phyloP scores from a whole-genome alignment of 2,329 filamentous ascomycete species.

The Bipolaris sorokiniana region DNA sequence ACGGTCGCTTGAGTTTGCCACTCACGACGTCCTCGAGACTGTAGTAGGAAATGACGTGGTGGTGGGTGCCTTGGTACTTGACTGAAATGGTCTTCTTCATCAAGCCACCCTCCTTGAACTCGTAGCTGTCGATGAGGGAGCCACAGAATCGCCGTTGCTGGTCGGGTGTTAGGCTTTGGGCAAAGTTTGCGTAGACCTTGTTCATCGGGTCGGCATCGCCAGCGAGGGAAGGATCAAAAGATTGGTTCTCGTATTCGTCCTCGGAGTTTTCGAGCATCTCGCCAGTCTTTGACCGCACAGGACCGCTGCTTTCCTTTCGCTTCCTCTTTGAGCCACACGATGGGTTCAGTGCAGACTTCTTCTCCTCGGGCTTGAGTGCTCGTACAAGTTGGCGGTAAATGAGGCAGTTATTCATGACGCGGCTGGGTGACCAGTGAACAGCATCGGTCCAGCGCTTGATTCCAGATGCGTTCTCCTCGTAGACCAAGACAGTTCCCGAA shows the following conservation, averaged over 20 bases:
- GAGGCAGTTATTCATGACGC: constrained; percentile 83
- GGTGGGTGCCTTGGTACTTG: constrained; percentile 72
- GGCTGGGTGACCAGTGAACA: constrained; percentile 86
- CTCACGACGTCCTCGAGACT: constrained; percentile 74
- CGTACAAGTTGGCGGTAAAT: constrained; percentile 76
- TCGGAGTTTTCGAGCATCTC: constrained; percentile 40
- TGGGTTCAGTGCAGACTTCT: constrained; percentile 45
- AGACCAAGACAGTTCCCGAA: constrained; percentile 88
- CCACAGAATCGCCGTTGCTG: constrained; percentile 71
- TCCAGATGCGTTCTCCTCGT: constrained; percentile 86
- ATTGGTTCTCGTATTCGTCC: constrained; percentile 43
- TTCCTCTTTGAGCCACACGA: constrained; percentile 48
- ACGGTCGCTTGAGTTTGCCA: constrained; percentile 46
- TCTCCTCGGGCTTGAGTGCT: constrained; percentile 47
- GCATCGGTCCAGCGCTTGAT: constrained; percentile 97
- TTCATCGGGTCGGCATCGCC: constrained; percentile 36
- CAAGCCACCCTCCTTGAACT: constrained; percentile 80
- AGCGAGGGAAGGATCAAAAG: constrained; percentile 27
- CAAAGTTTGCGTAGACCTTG: constrained; percentile 48
- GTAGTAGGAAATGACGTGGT: constrained; percentile 91
- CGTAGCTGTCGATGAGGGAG: constrained; percentile 86
- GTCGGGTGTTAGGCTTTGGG: constrained; percentile 51
- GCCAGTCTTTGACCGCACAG: constrained; percentile 37
- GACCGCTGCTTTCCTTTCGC: constrained; percentile 40
- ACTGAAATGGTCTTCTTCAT: constrained; percentile 95